These are phyloP conservation scores for Biscogniauxia mediterranea DNA, from an alignment of 2,329 filamentous ascomycete genomes.

Conservation along the genomic window DNA sequence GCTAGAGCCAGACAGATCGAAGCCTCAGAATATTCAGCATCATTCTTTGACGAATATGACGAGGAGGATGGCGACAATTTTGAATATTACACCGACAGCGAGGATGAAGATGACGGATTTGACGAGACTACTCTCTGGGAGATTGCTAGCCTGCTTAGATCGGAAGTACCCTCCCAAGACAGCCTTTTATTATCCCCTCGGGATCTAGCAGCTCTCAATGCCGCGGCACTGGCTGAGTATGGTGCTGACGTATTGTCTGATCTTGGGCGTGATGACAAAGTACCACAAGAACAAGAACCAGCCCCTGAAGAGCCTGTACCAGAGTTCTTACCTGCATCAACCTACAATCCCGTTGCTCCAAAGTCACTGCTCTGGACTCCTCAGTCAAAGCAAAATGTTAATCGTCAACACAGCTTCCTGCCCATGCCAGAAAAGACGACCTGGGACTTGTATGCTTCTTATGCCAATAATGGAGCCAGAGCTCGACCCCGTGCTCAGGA, in stretches of 20 bases:
- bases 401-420: slow-evolving; percentile 11
- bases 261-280: slow-evolving; percentile 23
- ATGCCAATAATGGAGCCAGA: slow-evolving; percentile 27
- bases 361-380: slow-evolving; percentile 20
- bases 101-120: slow-evolving; percentile 50
- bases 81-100: slow-evolving; percentile 35
- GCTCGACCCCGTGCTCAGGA: slow-evolving; percentile 30
- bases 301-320: slow-evolving; percentile 27
- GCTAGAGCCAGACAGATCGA: slow-evolving; percentile 37
- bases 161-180: slow-evolving; percentile 50
- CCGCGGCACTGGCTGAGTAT: slow-evolving; percentile 35
- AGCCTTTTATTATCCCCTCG: slow-evolving; percentile 44
- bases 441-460: slow-evolving; percentile 37
- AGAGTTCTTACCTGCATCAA: slow-evolving; percentile 26
- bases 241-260: slow-evolving; percentile 31
- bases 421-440: slow-evolving; percentile 37
- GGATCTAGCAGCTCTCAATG: slow-evolving; percentile 13
- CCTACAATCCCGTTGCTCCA: neutral
- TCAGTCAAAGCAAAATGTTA: slow-evolving; percentile 9
- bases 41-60: slow-evolving; percentile 61
- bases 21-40: slow-evolving; percentile 44
- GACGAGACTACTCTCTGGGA: slow-evolving; percentile 64
- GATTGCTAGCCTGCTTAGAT: slow-evolving; percentile 58
- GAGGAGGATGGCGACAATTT: slow-evolving; percentile 46
- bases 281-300: slow-evolving; percentile 21